Evolutionary conservation across 768 basidiomycete genomes (phyloP).

Genomic region (Lactifluus piperatus): DNA sequence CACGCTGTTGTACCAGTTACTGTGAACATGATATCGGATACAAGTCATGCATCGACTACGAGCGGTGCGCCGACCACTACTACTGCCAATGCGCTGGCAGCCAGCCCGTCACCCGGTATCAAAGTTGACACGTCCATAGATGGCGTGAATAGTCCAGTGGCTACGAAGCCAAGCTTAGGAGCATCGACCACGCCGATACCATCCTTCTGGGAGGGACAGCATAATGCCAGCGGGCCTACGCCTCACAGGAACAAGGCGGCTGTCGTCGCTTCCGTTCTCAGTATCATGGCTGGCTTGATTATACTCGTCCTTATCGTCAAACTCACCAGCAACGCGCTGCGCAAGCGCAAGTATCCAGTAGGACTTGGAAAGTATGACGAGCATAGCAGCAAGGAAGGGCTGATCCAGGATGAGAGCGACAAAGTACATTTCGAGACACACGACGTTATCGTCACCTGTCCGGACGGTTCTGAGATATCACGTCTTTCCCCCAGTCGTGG

Average conservation of each 20-base stretch:
- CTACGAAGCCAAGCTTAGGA: constrained; percentile 5
- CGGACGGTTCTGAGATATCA: constrained; percentile 17
- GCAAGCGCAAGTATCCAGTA: constrained; percentile 9
- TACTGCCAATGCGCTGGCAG: background rate
- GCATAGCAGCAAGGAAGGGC: constrained; percentile 13
- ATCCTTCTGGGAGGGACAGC: background rate
- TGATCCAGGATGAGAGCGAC: constrained; percentile 7
- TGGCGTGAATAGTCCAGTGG: background rate
- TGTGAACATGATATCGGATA: constrained; percentile 9
- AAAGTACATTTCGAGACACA: constrained; percentile 9
- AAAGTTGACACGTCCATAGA: constrained; percentile 1
- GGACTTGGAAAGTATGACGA: constrained; percentile 11
- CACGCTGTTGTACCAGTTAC: constrained; percentile 5
- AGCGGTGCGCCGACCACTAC: background rate
- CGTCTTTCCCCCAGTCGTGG: background rate
- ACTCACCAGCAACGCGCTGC: constrained; percentile 15
- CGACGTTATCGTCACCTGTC: constrained; percentile 14
- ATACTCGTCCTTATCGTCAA: constrained; percentile 14
- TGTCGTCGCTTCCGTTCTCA: constrained; percentile 14
- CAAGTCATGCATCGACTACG: constrained; percentile 1
- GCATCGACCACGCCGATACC: background rate
- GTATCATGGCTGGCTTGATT: constrained; percentile 14
- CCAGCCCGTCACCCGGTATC: background rate
- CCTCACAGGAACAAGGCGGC: constrained; percentile 10
- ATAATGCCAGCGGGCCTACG: background rate